Evolutionary conservation across 176 grass and related monocot species (phyloP).

Genomic region (Thinopyrum elongatum): DNA sequence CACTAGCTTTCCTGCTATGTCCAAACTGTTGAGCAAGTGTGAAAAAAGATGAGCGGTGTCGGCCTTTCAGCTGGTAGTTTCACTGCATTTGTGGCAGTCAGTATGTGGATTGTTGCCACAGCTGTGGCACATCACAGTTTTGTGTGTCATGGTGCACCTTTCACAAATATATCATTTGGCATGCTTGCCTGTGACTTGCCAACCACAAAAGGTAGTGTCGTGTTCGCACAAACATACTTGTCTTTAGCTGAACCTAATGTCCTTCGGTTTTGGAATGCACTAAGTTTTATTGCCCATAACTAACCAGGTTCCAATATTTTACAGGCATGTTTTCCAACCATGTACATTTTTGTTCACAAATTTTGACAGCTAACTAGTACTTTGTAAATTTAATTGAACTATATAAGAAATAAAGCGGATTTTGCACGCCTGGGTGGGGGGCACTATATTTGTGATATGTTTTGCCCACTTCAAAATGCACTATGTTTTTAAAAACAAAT

Average conservation of each 20-base stretch:
- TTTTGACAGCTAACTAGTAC: not conserved
- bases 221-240: not conserved
- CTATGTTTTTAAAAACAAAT: not conserved
- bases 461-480: not conserved
- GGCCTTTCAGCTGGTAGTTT: not conserved
- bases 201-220: not conserved
- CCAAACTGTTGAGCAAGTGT: not conserved
- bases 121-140: not conserved
- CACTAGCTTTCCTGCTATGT: not conserved
- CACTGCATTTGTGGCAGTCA: not conserved
- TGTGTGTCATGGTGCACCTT: not conserved
- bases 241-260: not conserved
- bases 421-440: not conserved
- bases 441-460: not conserved
- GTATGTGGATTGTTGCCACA: not conserved
- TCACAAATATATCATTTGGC: not conserved
- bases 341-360: not conserved
- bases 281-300: not conserved
- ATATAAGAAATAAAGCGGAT: not conserved
- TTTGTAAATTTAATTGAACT: not conserved
- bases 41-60: not conserved
- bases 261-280: not conserved
- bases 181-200: conserved; percentile 2
- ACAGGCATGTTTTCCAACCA: not conserved
- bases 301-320: not conserved